These are phyloP conservation scores for Saussurea involucrata DNA, from an alignment of 129 eudicot genomes.

Conservation along the genomic window DNA sequence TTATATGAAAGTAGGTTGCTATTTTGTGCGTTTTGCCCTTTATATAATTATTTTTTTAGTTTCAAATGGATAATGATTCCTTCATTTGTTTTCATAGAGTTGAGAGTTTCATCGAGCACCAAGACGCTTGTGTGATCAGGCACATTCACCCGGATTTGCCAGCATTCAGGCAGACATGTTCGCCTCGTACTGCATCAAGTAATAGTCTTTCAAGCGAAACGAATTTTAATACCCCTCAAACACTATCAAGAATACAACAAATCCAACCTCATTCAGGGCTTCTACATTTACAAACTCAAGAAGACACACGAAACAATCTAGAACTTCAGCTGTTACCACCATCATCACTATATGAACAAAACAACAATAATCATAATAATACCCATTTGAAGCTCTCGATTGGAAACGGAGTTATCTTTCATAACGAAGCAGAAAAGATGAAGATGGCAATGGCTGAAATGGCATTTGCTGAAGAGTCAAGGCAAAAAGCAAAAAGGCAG, in stretches of 20 bases:
- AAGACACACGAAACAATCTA: conserved; percentile 27
- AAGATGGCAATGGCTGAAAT: conserved; percentile 52
- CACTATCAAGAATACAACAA: conserved; percentile 10
- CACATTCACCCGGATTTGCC: conserved; percentile 45
- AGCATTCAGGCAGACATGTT: conserved; percentile 28
- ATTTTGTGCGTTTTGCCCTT: no score
- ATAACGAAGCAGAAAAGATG: conserved; percentile 37
- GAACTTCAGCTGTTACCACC: conserved; percentile 63
- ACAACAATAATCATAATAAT: neutral
- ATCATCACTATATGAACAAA: conserved; percentile 9
- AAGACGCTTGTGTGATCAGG: conserved; percentile 75
- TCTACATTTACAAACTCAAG: neutral
- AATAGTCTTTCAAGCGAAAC: conserved; percentile 52
- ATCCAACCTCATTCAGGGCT: neutral
- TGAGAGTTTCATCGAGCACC: conserved; percentile 91
- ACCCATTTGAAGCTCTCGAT: conserved; percentile 21
- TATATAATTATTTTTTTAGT: neutral
- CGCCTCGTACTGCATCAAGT: conserved; percentile 51
- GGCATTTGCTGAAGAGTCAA: conserved; percentile 65
- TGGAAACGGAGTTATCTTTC: conserved; percentile 6
- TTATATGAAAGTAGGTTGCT: no score
- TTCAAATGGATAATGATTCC: conserved; percentile 11
- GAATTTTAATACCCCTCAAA: conserved; percentile 21
- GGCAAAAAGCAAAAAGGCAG: conserved; percentile 61
- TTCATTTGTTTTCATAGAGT: conserved; percentile 46